phyloP scores from a whole-genome alignment of 148 eudicot genomes.

The Fagopyrum tataricum region DNA sequence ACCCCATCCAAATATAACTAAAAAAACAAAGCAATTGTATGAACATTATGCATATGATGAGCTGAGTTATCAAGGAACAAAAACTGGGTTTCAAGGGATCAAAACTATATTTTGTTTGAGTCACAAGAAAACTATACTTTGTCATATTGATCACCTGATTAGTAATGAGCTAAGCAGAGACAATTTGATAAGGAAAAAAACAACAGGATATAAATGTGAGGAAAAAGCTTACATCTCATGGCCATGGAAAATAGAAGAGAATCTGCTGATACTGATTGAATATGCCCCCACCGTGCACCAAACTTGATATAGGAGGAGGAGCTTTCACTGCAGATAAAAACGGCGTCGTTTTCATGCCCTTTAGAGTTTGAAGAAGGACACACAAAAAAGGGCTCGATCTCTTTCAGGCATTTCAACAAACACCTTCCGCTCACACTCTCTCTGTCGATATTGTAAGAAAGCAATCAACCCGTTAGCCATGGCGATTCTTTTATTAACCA shows the following conservation, averaged over 20 bases:
- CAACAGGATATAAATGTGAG: background rate
- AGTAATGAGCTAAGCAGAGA: background rate
- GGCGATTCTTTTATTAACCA: background rate
- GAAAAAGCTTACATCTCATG: background rate
- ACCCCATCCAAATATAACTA: background rate
- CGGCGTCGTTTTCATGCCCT: slow-evolving; percentile 4
- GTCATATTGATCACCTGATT: background rate
- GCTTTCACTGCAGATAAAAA: background rate
- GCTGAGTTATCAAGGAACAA: slow-evolving; percentile 1
- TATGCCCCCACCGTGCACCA: background rate
- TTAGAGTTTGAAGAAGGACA: background rate
- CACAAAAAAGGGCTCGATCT: background rate
- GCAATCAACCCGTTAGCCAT: background rate
- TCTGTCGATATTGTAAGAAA: background rate
- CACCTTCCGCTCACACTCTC: background rate
- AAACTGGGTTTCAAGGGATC: background rate
- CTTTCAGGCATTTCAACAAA: slow-evolving; percentile 4
- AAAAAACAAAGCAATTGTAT: background rate
- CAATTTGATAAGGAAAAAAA: background rate
- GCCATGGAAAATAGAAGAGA: background rate
- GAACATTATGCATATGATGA: background rate
- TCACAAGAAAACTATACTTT: background rate
- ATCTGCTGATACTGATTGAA: background rate
- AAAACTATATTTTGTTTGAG: background rate
- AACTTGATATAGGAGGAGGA: background rate